Conservation (phyloP, 768 basidiomycete genomes). For the Imleria badia region DNA sequence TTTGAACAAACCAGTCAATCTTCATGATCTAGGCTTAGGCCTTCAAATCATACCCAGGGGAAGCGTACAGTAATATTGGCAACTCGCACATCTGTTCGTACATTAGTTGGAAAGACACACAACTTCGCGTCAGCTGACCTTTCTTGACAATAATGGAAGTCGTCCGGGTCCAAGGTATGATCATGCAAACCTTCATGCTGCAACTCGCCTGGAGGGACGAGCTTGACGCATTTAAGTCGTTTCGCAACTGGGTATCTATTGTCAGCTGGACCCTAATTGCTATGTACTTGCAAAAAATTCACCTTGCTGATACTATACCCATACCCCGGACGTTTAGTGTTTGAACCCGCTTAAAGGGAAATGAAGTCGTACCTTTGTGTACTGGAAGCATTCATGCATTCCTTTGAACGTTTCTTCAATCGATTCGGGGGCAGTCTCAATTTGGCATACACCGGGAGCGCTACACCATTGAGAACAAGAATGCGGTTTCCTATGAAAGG, state of each 20-base stretch:
- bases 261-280: neutral
- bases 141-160: constrained; percentile 54
- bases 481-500: constrained; percentile 44
- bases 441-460: constrained; percentile 54
- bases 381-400: constrained; percentile 57
- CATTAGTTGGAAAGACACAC: neutral
- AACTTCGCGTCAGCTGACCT: constrained; percentile 30
- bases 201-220: constrained; percentile 41
- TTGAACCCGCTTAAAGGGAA: neutral
- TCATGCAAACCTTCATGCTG: constrained; percentile 48
- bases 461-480: constrained; percentile 44
- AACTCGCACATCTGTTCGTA: constrained; percentile 45
- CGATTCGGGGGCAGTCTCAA: constrained; percentile 54
- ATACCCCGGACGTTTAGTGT: neutral
- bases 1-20: neutral
- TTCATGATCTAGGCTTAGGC: neutral
- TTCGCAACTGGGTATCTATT: constrained; percentile 39
- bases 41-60: constrained; percentile 40
- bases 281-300: neutral
- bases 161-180: constrained; percentile 42
- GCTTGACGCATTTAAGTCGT: constrained; percentile 49
- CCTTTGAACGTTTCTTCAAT: constrained; percentile 63
- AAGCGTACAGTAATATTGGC: constrained; percentile 58
- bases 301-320: constrained; percentile 55
- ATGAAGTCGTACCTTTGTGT: constrained; percentile 48